Evolutionary conservation across 129 eudicot species (phyloP), one percentile per base, ranked within the genome.

Genomic region (Kitagawia praeruptora): DNA sequence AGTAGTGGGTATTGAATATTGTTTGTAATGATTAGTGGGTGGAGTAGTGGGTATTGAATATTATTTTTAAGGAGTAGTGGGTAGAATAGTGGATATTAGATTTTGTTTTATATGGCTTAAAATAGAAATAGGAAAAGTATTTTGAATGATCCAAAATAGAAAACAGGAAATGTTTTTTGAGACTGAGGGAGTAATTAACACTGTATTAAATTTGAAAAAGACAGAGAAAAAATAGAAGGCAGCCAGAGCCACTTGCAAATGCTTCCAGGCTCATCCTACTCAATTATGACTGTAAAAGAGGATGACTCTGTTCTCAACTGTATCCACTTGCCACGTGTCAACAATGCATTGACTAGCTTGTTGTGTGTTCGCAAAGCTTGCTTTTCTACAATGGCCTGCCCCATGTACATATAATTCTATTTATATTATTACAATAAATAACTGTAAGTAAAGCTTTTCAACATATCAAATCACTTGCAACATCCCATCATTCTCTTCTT

Each of bases 341-440:
- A n/a, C 40, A 27, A 27, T 27, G 4, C 1, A 74, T 27, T 46
- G 61, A 46, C 58, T 15, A 46, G n/a, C 12, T 28, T 74, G 18
- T 74, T 74, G 77, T 74, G 77, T 74, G 58, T 74, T 45, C 51
- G 58, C 28, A 46, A 74, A 27, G 58, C 61, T 74, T 45, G 77
- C 77, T 45, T 74, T 74, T n/a, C 41, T 75, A 9, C 77, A 13
- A 75, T 46, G 61, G 61, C 77, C 53, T n/a, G 37, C 51, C 77
- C 34, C 47, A 40, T 40, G 44, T 18, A 40, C 14, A 40, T 40
- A 39, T 16, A 2, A 3, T 70, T 19, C 19, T 37, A 16, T 70
- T 8, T 34, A 70, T 34, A 2, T 39, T 38, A 13, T 1, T 0
- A 7, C 3, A 18, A 34, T 18, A 46, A 16, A 27, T 38, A 40